Base-by-base conservation (phyloP, 495 filamentous ascomycete species). In the Pyronema omphalodes region DNA sequence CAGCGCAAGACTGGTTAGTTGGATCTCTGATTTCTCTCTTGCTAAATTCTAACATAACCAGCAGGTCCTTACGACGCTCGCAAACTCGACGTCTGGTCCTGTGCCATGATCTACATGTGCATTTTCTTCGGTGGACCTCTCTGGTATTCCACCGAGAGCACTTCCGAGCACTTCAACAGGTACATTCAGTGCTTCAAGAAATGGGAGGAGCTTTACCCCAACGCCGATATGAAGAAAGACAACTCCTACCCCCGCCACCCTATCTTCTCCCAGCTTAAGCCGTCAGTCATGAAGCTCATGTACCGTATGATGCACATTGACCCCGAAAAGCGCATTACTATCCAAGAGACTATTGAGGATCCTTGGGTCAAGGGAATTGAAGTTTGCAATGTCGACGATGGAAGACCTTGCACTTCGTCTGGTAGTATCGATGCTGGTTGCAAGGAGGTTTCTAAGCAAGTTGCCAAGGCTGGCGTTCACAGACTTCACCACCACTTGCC, bases 231-330 rank as follows among this genome's bases (percentile, higher is more conserved):
- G 15, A 68, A 74, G 18, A 63, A 67, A 3, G 72, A 80, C 18
- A 65, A 60, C 39, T 73, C 72, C 49, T 76, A 75, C 57, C 83
- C 83, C 19, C 70, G 62, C 6, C 73, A 70, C 57, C 58, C 52
- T 12, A 53, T 71, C 41, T 70, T 74, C 55, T 65, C 57, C 29
- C 64, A 71, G 44, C 71, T 79, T 37, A 73, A 74, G 40, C 70
- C 72, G 3, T 71, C 71, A 8, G 68, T 84, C 44, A 74, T 75
- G 51, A 73, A 76, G 4, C 66, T 89, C 3, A 66, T 88, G 3
- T 68, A 85, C n/a, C 75, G 74, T 59, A 87, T 89, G 84, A 71
- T 87, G 47, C 76, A 88, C 64, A 82, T 83, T 1, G 68, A 82
- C 58, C 83, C 84, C 8, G 68, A 68, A 17, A 76, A 74, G 63